phyloP scores from a whole-genome alignment of 2,329 filamentous ascomycete genomes.

The Truncatella angustata region DNA sequence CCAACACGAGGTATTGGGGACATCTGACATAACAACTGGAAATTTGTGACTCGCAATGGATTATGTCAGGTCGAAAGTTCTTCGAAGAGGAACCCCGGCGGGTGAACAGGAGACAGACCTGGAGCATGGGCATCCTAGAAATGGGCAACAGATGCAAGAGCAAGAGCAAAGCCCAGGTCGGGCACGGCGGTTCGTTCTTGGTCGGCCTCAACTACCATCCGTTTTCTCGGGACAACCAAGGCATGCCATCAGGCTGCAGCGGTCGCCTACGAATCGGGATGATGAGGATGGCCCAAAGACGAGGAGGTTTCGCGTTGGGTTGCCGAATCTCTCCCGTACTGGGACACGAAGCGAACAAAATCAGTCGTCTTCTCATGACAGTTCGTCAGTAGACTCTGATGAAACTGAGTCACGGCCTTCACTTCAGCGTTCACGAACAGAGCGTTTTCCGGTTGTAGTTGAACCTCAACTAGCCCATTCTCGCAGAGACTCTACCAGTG shows the following conservation, averaged over 20 bases:
- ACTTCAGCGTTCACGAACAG: conserved; percentile 5
- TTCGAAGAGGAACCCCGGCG: conserved; percentile 1
- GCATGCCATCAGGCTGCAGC: not conserved
- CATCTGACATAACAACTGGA: too few species aligned
- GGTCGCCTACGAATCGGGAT: conserved; percentile 15
- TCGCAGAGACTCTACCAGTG: conserved; percentile 11
- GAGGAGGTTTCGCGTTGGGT: conserved; percentile 36
- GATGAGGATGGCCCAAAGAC: conserved; percentile 46
- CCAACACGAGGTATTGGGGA: too few species aligned
- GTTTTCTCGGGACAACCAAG: not conserved
- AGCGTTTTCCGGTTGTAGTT: conserved; percentile 18
- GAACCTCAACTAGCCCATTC: conserved; percentile 21
- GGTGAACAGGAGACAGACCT: not conserved
- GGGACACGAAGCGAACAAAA: conserved; percentile 35
- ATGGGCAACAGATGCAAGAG: not conserved
- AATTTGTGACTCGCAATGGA: conserved; percentile 9
- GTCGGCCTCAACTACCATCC: not conserved
- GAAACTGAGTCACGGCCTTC: not conserved
- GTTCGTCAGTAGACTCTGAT: not conserved
- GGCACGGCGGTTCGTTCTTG: not conserved
- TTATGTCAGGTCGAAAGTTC: conserved; percentile 8
- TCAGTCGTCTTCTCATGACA: conserved; percentile 11
- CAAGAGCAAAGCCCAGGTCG: not conserved
- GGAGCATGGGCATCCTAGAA: not conserved
- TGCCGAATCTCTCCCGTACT: conserved; percentile 37